Evolutionary conservation across 106 monocot species (phyloP).

Genomic region (Platanthera zijinensis): DNA sequence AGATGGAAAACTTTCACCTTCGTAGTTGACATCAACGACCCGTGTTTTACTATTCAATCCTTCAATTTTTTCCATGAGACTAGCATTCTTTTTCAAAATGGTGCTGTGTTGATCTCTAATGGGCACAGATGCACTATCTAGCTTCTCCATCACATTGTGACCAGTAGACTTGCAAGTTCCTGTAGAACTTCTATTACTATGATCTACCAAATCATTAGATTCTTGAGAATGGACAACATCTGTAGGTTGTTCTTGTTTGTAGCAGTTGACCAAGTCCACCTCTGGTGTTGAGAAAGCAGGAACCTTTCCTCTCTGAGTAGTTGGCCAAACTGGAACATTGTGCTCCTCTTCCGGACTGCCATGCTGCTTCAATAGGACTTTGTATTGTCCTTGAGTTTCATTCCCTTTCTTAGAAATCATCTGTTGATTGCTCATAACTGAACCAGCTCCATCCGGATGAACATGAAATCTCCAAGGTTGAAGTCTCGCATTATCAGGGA

Average conservation of each 20-base stretch:
- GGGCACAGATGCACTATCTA: conserved; percentile 4
- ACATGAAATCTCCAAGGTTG: conserved; percentile 22
- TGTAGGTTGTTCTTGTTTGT: conserved; percentile 2
- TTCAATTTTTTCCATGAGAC: conserved; percentile 57
- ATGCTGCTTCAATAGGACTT: conserved; percentile 58
- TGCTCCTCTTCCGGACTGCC: conserved; percentile 26
- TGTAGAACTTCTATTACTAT: not conserved
- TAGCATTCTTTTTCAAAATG: conserved; percentile 39
- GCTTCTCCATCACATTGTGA: conserved; percentile 14
- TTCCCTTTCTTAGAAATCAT: conserved; percentile 17
- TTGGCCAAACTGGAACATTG: not conserved
- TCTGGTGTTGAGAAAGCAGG: not conserved
- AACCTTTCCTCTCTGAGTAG: conserved; percentile 5
- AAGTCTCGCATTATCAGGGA: conserved; percentile 18
- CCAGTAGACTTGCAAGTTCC: conserved; percentile 12
- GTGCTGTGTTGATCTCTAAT: conserved; percentile 19
- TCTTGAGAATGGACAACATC: conserved; percentile 1
- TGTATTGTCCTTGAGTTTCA: conserved; percentile 35
- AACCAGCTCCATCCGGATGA: conserved; percentile 18
- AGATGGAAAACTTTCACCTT: conserved; percentile 6
- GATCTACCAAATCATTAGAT: conserved; percentile 7
- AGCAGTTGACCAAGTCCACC: not conserved
- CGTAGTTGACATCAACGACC: conserved; percentile 29
- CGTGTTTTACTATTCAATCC: conserved; percentile 51
- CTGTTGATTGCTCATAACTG: conserved; percentile 19